These are phyloP conservation scores for Cudoniella acicularis DNA, from an alignment of 495 filamentous ascomycete species.

Conservation along the genomic window DNA sequence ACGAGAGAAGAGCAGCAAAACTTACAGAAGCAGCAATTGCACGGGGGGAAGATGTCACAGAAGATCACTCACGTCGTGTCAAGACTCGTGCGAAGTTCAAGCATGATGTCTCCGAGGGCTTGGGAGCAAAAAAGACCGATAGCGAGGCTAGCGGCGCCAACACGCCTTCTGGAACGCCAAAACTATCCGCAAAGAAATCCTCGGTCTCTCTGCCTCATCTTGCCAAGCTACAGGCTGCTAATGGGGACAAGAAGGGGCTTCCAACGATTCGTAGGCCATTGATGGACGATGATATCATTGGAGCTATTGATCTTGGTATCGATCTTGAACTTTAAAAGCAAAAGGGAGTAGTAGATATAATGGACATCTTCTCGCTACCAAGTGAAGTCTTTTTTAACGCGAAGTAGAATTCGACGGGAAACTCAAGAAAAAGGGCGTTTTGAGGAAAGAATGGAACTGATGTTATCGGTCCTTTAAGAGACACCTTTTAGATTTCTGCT, in stretches of 20 bases:
- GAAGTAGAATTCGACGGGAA: too few relatives aligned
- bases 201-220: constrained; percentile 36
- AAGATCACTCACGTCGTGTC: constrained; percentile 59
- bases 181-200: constrained; percentile 23
- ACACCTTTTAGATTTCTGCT: too few relatives aligned
- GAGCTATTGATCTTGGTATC: constrained; percentile 73
- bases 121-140: constrained; percentile 24
- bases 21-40: constrained; percentile 49
- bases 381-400: neutral
- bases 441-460: too few relatives aligned
- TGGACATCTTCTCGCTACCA: neutral
- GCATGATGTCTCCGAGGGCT: constrained; percentile 45
- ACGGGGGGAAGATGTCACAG: constrained; percentile 43
- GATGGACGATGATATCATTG: constrained; percentile 83
- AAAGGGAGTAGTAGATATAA: neutral
- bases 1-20: constrained; percentile 65
- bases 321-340: constrained; percentile 40
- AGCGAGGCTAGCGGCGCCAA: constrained; percentile 35
- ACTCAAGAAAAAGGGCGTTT: too few relatives aligned
- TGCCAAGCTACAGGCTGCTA: constrained; percentile 51
- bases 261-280: constrained; percentile 66
- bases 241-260: constrained; percentile 53
- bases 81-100: constrained; percentile 59
- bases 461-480: too few relatives aligned
- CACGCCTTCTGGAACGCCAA: constrained; percentile 30